Percentiles rank a stretch among this genome's conserved stretches.
Conservation (phyloP, 768 basidiomycete genomes). For the Lentinula guzmanii region DNA sequence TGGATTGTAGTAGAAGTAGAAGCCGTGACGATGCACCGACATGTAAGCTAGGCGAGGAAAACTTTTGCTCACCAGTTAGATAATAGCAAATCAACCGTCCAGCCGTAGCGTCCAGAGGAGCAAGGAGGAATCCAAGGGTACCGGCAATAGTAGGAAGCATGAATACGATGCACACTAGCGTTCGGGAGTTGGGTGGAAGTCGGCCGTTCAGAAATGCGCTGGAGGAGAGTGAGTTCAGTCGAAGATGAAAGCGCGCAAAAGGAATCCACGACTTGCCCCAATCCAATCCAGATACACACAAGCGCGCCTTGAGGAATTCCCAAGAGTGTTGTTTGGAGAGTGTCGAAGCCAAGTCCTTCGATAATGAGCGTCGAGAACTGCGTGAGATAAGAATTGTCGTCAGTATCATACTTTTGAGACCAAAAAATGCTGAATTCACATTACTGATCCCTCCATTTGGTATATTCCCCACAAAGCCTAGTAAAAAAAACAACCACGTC, state of each 20-base stretch:
- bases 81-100: slow-evolving; percentile 11
- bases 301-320: slow-evolving; percentile 10
- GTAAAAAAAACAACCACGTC: slow-evolving; percentile 19
- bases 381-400: not conserved
- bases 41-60: not conserved
- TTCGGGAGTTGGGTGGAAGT: slow-evolving; percentile 8
- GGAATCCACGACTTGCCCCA: not conserved
- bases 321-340: slow-evolving; percentile 12
- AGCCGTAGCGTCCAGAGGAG: slow-evolving; percentile 5
- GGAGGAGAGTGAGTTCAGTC: not conserved
- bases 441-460: slow-evolving; percentile 14
- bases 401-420: not conserved
- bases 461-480: slow-evolving; percentile 19
- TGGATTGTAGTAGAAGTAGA: no score
- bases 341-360: slow-evolving; percentile 17
- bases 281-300: slow-evolving; percentile 8
- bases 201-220: slow-evolving; percentile 7
- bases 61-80: slow-evolving; percentile 7
- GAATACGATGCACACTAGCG: slow-evolving; percentile 8
- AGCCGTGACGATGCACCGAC: not conserved
- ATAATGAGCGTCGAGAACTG: slow-evolving; percentile 12
- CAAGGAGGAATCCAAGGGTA: slow-evolving; percentile 7
- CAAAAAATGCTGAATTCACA: not conserved
- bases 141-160: slow-evolving; percentile 12
- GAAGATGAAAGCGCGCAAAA: not conserved